Evolutionary conservation across 2,329 filamentous ascomycete species (phyloP), one percentile per base, ranked within the genome.

Genomic region (Colletotrichum neosansevieriae): DNA sequence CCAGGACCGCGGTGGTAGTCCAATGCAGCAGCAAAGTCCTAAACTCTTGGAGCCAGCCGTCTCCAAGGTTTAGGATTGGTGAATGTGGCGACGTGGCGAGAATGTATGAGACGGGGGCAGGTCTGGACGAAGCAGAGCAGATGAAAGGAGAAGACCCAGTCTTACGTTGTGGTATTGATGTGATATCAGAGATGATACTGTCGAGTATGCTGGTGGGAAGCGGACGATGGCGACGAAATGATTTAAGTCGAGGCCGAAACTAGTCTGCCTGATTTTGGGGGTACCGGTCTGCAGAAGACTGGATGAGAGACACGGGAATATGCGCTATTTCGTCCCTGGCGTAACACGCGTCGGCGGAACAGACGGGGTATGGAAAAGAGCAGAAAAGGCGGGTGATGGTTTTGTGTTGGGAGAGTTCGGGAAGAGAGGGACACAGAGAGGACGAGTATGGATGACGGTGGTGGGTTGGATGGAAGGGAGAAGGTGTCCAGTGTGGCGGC

Each of bases 221-320:
- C 66, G 45, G 44, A 45, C 15, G 61, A 56, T 12, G 56, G 54
- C 54, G 54, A 45, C 38, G 61, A 47, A 63, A 24, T 50, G 58
- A 69, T 68, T 67, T 69, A 69, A 69, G 67, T 67, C 58, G 57
- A 53, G 67, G 58, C 57, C 63, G 24, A 54, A 62, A 63, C 58
- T 54, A 53, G 63, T 67, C 67, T 67, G 67, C 67, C 67, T 69
- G 51, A 63, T 67, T 56, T 66, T 29, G 21, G 45, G 47, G 54
- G 53, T 29, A 29, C 34, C 42, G 58, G 61, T 36, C 24, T 50
- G 47, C 24, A 21, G 38, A 5, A 49, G n/a, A 56, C 47, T 6
- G 42, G 56, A 66, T 58, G 34, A 42, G 47, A 60, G n/a, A 57
- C 49, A 49, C n/a, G 24, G 42, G 11, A 10, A 10, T 38, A 15